These are phyloP conservation scores for Medicago truncatula DNA, from an alignment of 306 rosid species.

Conservation along the genomic window DNA sequence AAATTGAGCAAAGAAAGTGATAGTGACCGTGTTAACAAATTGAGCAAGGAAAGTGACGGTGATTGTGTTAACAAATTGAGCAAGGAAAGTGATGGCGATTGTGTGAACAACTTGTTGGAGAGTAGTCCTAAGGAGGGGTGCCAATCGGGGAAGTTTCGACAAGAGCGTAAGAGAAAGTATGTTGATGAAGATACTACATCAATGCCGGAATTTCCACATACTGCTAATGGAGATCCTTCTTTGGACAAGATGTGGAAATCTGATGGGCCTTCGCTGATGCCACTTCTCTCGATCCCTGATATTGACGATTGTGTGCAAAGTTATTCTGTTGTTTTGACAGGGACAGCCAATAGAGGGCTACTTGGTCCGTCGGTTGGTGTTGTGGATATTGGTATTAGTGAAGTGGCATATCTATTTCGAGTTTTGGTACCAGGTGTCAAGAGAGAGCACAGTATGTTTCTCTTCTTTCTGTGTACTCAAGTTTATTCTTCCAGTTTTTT, in stretches of 20 bases:
- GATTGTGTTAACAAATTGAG: background rate
- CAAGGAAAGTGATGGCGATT: conserved; percentile 7
- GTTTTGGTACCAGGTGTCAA: conserved; percentile 74
- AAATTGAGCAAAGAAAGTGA: conserved; percentile 25
- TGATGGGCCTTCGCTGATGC: conserved; percentile 55
- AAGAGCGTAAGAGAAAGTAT: conserved; percentile 50
- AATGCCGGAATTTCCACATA: conserved; percentile 19
- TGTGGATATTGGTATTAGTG: conserved; percentile 65
- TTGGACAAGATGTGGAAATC: conserved; percentile 42
- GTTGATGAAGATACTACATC: conserved; percentile 2
- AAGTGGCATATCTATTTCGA: conserved; percentile 70
- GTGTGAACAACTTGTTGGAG: conserved; percentile 10
- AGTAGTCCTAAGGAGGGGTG: conserved; percentile 33
- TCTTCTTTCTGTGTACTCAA: conserved; percentile 9
- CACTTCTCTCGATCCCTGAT: conserved; percentile 52
- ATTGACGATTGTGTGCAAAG: conserved; percentile 36
- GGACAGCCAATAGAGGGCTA: conserved; percentile 60
- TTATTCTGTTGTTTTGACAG: conserved; percentile 54
- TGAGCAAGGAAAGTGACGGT: conserved; percentile 18
- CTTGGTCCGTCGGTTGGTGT: conserved; percentile 67
- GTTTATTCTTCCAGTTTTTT: conserved; percentile 8
- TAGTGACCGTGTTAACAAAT: background rate
- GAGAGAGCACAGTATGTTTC: conserved; percentile 60
- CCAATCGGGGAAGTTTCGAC: conserved; percentile 32
- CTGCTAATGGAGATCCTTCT: conserved; percentile 42